These are phyloP conservation scores for Eutrema salsugineum DNA, from an alignment of 441 rosid genomes.

Conservation along the genomic window DNA sequence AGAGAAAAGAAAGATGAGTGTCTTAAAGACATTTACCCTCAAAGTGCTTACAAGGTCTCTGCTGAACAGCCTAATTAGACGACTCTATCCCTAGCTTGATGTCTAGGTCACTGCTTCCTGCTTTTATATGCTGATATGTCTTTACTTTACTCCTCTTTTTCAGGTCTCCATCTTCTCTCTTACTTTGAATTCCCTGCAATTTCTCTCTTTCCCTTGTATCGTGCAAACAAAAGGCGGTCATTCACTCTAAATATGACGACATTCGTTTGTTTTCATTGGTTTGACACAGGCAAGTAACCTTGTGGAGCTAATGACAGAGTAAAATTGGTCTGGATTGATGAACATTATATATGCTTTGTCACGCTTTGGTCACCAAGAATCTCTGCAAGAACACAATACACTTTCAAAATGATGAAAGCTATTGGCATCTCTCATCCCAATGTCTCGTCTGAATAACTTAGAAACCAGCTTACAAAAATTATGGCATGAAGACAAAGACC, in stretches of 20 bases:
- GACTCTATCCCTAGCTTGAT: constrained; percentile 23
- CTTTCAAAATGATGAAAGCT: constrained; percentile 83
- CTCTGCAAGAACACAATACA: constrained; percentile 80
- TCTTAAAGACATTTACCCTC: constrained; percentile 18
- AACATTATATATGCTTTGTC: background rate
- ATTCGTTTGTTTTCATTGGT: background rate
- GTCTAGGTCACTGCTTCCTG: constrained; percentile 23
- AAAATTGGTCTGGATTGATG: background rate
- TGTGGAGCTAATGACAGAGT: background rate
- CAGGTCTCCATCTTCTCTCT: constrained; percentile 14
- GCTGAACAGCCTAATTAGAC: constrained; percentile 23
- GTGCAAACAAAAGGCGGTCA: constrained; percentile 11
- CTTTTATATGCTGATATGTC: constrained; percentile 9
- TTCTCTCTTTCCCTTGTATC: constrained; percentile 13
- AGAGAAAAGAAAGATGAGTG: background rate
- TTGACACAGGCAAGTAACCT: constrained; percentile 4
- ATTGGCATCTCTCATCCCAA: constrained; percentile 75
- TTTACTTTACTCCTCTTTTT: background rate
- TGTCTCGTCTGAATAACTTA: constrained; percentile 44
- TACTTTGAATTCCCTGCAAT: constrained; percentile 6
- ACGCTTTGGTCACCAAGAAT: constrained; percentile 53
- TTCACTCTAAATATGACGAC: background rate
- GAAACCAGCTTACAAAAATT: constrained; percentile 76
- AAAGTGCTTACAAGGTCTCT: constrained; percentile 13
- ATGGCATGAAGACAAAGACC: constrained; percentile 69